Conservation (phyloP, 2,329 filamentous ascomycete genomes). For the Aspergillus udagawae region DNA sequence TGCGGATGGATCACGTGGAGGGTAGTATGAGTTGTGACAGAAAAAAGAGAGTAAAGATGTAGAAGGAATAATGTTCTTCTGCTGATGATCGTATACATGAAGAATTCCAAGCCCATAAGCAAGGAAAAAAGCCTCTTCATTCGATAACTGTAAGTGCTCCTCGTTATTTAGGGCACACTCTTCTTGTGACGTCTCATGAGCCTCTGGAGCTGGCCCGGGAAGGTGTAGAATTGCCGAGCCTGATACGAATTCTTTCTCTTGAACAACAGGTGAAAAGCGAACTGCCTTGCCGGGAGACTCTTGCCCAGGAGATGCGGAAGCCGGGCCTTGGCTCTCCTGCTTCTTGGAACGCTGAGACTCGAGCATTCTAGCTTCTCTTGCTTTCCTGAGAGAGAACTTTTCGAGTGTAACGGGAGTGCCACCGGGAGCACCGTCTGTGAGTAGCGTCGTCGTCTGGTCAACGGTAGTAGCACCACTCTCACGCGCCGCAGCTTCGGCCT, state of each 20-base stretch:
- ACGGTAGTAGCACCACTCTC: conserved; percentile 18
- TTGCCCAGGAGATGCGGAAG: conserved; percentile 7
- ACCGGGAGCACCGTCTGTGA: conserved; percentile 15
- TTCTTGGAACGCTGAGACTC: conserved; percentile 17
- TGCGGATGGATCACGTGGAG: conserved; percentile 45
- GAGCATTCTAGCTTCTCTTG: conserved; percentile 26
- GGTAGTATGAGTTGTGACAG: conserved; percentile 66
- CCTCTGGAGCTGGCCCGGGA: conserved; percentile 8
- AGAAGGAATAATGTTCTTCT: conserved; percentile 45
- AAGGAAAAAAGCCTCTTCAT: conserved; percentile 90
- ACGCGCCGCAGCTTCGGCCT: conserved; percentile 46
- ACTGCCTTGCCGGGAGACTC: conserved; percentile 54
- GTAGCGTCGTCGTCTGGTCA: conserved; percentile 11
- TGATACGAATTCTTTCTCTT: conserved; percentile 57
- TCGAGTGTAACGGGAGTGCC: conserved; percentile 18
- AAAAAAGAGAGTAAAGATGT: conserved; percentile 63
- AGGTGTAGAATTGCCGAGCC: conserved; percentile 17
- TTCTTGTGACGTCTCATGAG: conserved; percentile 15
- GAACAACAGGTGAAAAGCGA: conserved; percentile 64
- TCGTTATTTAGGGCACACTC: conserved; percentile 44
- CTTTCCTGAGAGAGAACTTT: conserved; percentile 33
- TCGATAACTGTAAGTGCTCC: conserved; percentile 88
- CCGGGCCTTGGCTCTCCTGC: conserved; percentile 9
- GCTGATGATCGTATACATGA: conserved; percentile 47
- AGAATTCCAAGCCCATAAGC: conserved; percentile 75